Percentiles rank a stretch among this genome's conserved stretches.
phyloP scores from a whole-genome alignment of 306 rosid genomes.

The Gleditsia sinensis region DNA sequence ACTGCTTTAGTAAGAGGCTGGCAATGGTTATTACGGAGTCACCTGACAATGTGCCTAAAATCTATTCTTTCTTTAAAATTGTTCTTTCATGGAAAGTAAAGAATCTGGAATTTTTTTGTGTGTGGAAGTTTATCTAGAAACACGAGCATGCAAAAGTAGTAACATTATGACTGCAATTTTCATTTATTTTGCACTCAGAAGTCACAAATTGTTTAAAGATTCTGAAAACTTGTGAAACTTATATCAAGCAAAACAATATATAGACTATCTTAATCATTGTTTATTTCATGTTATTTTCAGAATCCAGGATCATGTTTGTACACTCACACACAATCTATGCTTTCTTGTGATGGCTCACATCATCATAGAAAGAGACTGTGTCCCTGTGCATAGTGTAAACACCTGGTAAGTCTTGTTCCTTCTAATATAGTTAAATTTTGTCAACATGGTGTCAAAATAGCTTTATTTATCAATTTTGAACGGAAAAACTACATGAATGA shows the following conservation, averaged over 20 bases:
- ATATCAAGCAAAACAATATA: background rate
- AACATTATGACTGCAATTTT: too few species aligned
- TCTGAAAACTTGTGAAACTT: slow-evolving; percentile 5
- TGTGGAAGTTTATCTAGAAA: background rate
- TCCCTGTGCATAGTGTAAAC: slow-evolving; percentile 78
- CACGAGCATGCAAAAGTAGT: too few species aligned
- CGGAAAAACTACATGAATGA: slow-evolving; percentile 10
- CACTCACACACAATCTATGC: slow-evolving; percentile 57
- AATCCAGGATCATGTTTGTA: slow-evolving; percentile 92
- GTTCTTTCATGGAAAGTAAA: slow-evolving; percentile 6
- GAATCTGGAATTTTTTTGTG: background rate
- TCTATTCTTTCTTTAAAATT: slow-evolving; percentile 7
- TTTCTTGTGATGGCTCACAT: slow-evolving; percentile 91
- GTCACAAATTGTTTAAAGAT: background rate
- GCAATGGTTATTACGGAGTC: background rate
- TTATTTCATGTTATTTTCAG: slow-evolving; percentile 45
- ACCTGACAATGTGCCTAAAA: background rate
- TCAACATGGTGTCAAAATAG: too few species aligned
- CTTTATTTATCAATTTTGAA: slow-evolving; percentile 17
- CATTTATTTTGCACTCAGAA: background rate
- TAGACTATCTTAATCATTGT: slow-evolving; percentile 12
- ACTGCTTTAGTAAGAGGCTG: too few species aligned
- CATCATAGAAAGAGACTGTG: slow-evolving; percentile 84
- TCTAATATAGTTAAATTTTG: background rate
- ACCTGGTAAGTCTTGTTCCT: slow-evolving; percentile 46